phyloP scores from a whole-genome alignment of 2,329 filamentous ascomycete genomes.

The Aspergillus brunneoviolaceus region DNA sequence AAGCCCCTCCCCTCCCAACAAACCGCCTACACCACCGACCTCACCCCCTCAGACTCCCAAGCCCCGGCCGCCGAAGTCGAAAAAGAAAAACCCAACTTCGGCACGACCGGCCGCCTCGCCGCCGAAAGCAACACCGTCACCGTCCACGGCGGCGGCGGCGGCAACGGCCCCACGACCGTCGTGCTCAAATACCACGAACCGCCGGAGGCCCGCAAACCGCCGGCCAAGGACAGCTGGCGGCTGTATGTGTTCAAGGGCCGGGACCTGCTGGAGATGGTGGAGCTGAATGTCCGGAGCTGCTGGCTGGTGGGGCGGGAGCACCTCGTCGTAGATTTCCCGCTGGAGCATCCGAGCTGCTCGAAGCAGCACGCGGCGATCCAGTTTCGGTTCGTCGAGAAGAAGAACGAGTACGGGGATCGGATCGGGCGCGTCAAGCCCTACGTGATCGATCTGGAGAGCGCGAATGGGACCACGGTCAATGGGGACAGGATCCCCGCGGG shows the following conservation, averaged over 20 bases:
- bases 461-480: constrained; percentile 85
- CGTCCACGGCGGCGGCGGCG: constrained; percentile 49
- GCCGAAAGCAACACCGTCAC: constrained; percentile 82
- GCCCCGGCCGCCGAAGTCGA: constrained; percentile 28
- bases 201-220: constrained; percentile 83
- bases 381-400: constrained; percentile 80
- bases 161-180: constrained; percentile 45
- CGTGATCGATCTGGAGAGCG: constrained; percentile 88
- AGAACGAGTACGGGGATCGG: constrained; percentile 83
- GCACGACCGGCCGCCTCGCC: constrained; percentile 75
- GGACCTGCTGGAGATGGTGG: constrained; percentile 77
- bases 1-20: constrained; percentile 48
- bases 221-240: constrained; percentile 76
- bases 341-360: constrained; percentile 89
- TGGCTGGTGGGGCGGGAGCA: constrained; percentile 86
- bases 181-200: constrained; percentile 96
- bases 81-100: constrained; percentile 84
- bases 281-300: constrained; percentile 73
- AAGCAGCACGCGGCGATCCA: constrained; percentile 96
- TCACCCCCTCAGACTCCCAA: too few species aligned
- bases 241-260: constrained; percentile 88
- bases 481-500: constrained; percentile 69
- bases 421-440: constrained; percentile 80
- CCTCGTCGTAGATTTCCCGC: constrained; percentile 74
- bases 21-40: constrained; percentile 40